A percentile compares a stretch with the other conserved stretches of the same genome.
Conservation (phyloP, 108 stramenopile species). For the Hondaea fermentalgiana region DNA sequence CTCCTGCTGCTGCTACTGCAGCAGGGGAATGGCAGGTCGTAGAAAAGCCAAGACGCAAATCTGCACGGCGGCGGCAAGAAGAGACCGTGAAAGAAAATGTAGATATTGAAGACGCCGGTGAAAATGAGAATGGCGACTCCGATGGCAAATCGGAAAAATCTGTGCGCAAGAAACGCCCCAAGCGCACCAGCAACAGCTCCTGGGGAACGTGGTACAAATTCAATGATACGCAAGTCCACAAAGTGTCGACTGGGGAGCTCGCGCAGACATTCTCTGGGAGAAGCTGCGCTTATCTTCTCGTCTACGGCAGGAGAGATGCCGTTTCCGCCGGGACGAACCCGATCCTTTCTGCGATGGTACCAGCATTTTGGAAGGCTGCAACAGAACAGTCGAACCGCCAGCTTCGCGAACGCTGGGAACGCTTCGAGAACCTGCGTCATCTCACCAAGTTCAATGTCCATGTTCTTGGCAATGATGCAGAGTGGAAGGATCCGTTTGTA, state of each 20-base stretch:
- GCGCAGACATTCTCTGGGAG: neutral
- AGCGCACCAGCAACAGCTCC: neutral
- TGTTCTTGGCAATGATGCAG: neutral
- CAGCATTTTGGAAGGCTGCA: neutral
- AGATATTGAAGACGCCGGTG: neutral
- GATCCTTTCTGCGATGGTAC: neutral
- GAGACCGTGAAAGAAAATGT: neutral
- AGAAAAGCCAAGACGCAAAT: neutral
- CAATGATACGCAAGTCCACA: slow-evolving; percentile 9
- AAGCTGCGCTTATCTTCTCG: neutral
- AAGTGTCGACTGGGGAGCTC: neutral
- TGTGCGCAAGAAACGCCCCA: neutral
- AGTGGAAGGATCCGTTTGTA: neutral
- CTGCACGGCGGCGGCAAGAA: neutral
- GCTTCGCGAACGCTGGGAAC: neutral
- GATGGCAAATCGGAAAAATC: neutral
- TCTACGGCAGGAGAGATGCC: neutral
- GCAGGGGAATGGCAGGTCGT: neutral
- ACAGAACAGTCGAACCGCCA: neutral
- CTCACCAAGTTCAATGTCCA: neutral
- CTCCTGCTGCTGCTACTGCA: neutral
- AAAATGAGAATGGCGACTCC: neutral
- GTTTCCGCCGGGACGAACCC: neutral
- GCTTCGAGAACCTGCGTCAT: neutral
- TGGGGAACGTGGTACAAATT: neutral